Percentiles rank a stretch among this genome's conserved stretches.
These are phyloP conservation scores for Ogataea naganishii DNA, from an alignment of 805 yeast genomes.

Conservation along the genomic window DNA sequence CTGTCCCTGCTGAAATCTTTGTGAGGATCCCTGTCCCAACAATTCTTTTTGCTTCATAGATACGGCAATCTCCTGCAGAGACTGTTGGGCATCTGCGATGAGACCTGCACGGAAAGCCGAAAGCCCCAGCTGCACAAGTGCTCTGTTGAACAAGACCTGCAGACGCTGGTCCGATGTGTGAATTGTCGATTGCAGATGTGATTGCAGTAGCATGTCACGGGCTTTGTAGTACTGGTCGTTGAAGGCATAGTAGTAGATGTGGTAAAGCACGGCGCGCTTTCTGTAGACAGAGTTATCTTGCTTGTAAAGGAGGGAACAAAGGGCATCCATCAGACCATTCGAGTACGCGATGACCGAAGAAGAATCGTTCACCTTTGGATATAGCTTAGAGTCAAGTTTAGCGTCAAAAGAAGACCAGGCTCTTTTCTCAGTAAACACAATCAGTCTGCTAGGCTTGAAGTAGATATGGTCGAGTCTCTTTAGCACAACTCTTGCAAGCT, in stretches of 20 bases:
- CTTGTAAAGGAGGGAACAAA: constrained; percentile 57
- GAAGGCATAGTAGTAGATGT: constrained; percentile 86
- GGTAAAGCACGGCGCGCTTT: constrained; percentile 76
- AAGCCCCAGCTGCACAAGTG: constrained; percentile 90
- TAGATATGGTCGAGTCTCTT: constrained; percentile 89
- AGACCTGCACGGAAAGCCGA: constrained; percentile 90
- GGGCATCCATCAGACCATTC: constrained; percentile 50
- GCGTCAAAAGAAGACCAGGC: constrained; percentile 60
- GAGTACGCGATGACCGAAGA: constrained; percentile 28
- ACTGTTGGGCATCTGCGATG: constrained; percentile 78
- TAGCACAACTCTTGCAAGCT: constrained; percentile 63
- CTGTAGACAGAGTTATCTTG: constrained; percentile 64
- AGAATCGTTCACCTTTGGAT: constrained; percentile 21
- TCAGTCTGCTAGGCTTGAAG: constrained; percentile 78
- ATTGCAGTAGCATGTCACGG: constrained; percentile 77
- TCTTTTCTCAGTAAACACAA: constrained; percentile 54
- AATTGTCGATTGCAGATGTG: constrained; percentile 77
- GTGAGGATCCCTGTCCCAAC: constrained; percentile 78
- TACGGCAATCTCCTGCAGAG: constrained; percentile 79
- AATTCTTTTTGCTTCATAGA: constrained; percentile 84
- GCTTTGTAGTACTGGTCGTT: constrained; percentile 79
- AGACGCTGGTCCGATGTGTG: constrained; percentile 77
- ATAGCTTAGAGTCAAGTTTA: constrained; percentile 24
- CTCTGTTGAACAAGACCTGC: constrained; percentile 91
- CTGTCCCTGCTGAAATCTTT: constrained; percentile 52